Base-by-base conservation (phyloP, 768 basidiomycete genomes). In the Tylopilus sp. region DNA sequence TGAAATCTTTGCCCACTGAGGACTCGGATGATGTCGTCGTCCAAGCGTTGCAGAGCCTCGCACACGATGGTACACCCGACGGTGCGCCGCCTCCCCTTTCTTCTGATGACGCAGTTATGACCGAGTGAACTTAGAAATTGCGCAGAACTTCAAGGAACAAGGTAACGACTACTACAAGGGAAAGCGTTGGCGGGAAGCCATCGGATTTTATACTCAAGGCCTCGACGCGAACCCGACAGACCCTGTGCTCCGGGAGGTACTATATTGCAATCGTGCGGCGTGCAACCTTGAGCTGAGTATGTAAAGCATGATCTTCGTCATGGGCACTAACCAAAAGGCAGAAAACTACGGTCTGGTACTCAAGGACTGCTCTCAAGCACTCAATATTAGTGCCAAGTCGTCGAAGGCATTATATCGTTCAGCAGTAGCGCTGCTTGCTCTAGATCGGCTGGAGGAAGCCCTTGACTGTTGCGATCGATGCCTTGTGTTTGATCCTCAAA, bases 111-210 rank as follows among this genome's bases (percentile, higher is more conserved):
- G 3, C 12, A 22, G 24, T 45, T 44, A 4, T 29, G 59, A 38
- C 61, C 9, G 1, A 22, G 33, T 53, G 24, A 14, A 33, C 37
- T 25, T 57, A 96, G 97, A 98, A 69, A 76, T 92, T 58, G 92
- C 96, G 1, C 78, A 83, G 55, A 94, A 89, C 64, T 97, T 98
- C 72, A 98, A 97, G 69, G 85, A 92, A 48, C 92, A 96, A 66
- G 97, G 94, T 6, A 98, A 98, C 66, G 93, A 95, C 50, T 92
- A 96, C 63, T 96, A 89, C 74, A 86, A 84, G 59, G 87, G 86
- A 26, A 92, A 90, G 64, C 82, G 90, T 38, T 89, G 82, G 69
- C 81, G 90, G 33, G 94, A 98, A 68, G 97, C 97, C 1, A 55
- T 86, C 9, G 83, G 84, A 1, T 97, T 98, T 68, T 99, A 98